Percentiles rank a stretch among this genome's conserved stretches.
Conservation (phyloP, 2,329 filamentous ascomycete genomes). For the Hypoxylon sp. region DNA sequence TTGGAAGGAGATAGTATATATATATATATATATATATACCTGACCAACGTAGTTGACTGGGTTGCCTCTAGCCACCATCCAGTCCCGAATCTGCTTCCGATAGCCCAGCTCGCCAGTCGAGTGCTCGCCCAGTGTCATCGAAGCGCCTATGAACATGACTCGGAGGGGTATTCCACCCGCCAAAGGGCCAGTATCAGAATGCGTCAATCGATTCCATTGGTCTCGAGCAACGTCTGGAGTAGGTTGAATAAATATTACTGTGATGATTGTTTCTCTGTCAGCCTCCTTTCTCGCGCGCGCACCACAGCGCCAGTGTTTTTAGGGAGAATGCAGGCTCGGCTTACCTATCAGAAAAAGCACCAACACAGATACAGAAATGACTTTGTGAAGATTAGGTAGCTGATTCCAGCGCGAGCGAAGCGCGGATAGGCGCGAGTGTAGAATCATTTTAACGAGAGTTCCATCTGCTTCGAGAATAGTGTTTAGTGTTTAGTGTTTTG, state of each 20-base stretch:
- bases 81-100: conserved; percentile 42
- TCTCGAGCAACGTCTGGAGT: conserved; percentile 38
- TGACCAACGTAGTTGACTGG: conserved; percentile 42
- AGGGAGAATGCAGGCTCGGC: conserved; percentile 1
- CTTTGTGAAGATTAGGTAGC: conserved; percentile 40
- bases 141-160: conserved; percentile 44
- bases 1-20: too few relatives aligned
- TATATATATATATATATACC: conserved; percentile 27
- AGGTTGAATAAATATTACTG: conserved; percentile 35
- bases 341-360: conserved; percentile 39
- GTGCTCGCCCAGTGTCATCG: conserved; percentile 44
- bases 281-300: background rate
- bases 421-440: conserved; percentile 29
- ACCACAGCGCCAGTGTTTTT: conserved; percentile 1
- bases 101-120: conserved; percentile 42
- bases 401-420: conserved; percentile 35
- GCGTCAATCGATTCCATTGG: conserved; percentile 40
- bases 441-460: conserved; percentile 22
- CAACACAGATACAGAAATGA: conserved; percentile 31
- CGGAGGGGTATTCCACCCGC: conserved; percentile 42
- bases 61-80: conserved; percentile 41
- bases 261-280: conserved; percentile 7
- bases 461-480: conserved; percentile 26
- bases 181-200: conserved; percentile 29
- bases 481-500: too few relatives aligned